Percentiles rank a stretch among this genome's conserved stretches.
Conservation (phyloP, 2,329 filamentous ascomycete species). For the Macrophomina phaseolina region DNA sequence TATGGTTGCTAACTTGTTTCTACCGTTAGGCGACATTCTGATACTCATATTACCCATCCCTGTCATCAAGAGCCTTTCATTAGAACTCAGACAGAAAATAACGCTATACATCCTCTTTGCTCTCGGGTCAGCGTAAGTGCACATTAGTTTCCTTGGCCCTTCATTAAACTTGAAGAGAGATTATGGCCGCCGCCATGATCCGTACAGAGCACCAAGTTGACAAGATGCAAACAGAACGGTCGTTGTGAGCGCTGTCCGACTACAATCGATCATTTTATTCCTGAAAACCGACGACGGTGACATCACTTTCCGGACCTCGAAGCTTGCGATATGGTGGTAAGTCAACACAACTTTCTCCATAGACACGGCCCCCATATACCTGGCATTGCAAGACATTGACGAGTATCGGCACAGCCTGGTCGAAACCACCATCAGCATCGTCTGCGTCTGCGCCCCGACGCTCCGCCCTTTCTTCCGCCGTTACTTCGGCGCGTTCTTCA, state of each 20-base stretch:
- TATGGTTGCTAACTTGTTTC: no score
- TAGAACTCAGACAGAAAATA: constrained; percentile 9
- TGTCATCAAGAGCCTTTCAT: constrained; percentile 1
- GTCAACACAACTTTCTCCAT: not conserved
- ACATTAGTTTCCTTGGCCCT: not conserved
- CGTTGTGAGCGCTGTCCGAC: constrained; percentile 3
- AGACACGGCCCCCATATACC: not conserved
- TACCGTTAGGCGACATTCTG: not conserved
- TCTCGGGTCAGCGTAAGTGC: constrained; percentile 8
- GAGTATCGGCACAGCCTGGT: not conserved
- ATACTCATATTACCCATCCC: constrained; percentile 4
- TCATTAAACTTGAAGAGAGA: not conserved
- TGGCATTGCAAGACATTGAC: not conserved
- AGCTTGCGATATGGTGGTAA: constrained; percentile 3
- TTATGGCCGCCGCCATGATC: no score
- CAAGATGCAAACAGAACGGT: not conserved
- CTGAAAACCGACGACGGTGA: not conserved
- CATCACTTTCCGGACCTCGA: not conserved
- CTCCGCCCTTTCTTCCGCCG: constrained; percentile 21
- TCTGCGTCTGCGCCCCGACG: constrained; percentile 19
- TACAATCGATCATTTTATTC: not conserved
- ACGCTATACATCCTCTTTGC: constrained; percentile 11
- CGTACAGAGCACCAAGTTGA: no score
- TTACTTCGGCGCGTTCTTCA: constrained; percentile 18
- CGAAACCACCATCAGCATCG: constrained; percentile 15